Evolutionary conservation across 106 monocot species (phyloP).

Genomic region (Narthecium ossifragum): DNA sequence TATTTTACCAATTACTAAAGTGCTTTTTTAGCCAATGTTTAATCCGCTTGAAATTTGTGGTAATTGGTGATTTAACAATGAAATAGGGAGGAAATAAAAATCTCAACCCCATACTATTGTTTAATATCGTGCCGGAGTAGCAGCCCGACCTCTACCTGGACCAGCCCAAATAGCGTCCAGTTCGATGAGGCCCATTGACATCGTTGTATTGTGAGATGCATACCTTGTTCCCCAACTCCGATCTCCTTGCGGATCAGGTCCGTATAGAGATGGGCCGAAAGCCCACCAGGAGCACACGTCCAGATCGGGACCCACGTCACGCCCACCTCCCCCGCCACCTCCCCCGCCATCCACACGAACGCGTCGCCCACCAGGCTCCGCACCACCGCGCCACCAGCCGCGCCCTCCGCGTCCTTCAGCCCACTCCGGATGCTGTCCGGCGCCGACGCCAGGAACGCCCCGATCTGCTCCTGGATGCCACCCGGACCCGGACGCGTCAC

Average conservation of each 20-base stretch:
- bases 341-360: conserved; percentile 42
- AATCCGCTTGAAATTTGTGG: not conserved
- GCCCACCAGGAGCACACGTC: conserved; percentile 13
- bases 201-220: not conserved
- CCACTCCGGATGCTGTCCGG: conserved; percentile 13
- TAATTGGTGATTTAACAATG: not conserved
- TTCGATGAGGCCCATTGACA: too few relatives aligned
- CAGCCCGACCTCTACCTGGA: not conserved
- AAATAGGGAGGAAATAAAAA: not conserved
- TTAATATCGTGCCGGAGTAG: not conserved
- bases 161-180: not conserved
- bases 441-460: conserved; percentile 26
- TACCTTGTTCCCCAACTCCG: conserved; percentile 27
- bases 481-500: not conserved
- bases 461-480: conserved; percentile 1
- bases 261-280: conserved; percentile 29
- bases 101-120: not conserved
- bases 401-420: conserved; percentile 17
- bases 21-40: too few relatives aligned
- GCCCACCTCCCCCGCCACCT: conserved; percentile 39
- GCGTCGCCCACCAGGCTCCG: conserved; percentile 46
- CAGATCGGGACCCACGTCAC: conserved; percentile 45
- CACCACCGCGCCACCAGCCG: conserved; percentile 6
- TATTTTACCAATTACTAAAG: too few relatives aligned
- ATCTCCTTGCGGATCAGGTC: conserved; percentile 28